phyloP scores from a whole-genome alignment of 495 filamentous ascomycete species.

The Aspergillus nidulans region DNA sequence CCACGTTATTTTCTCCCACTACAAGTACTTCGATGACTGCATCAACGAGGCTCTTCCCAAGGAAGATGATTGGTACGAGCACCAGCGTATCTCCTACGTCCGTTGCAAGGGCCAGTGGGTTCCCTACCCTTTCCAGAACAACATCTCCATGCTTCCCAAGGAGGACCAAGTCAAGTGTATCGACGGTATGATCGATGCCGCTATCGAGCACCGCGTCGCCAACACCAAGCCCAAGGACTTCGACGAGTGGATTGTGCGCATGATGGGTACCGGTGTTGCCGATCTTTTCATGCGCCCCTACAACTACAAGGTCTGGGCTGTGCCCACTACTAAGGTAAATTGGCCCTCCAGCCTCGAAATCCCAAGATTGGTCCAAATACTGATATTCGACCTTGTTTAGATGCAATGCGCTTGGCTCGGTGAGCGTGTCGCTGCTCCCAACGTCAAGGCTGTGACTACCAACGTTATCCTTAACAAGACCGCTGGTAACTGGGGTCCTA shows the following conservation, averaged over 20 bases:
- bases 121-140: constrained; percentile 99
- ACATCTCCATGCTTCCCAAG: constrained; percentile 97
- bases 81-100: constrained; percentile 98
- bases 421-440: constrained; percentile 95
- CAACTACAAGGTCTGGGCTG: constrained; percentile 99
- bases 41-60: constrained; percentile 94
- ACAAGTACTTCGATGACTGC: constrained; percentile 99
- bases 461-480: constrained; percentile 96
- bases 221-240: constrained; percentile 93
- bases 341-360: neutral
- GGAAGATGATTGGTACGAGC: constrained; percentile 91
- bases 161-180: constrained; percentile 94
- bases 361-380: neutral
- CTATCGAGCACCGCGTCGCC: constrained; percentile 76
- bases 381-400: constrained; percentile 39
- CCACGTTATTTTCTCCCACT: constrained; percentile 99
- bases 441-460: constrained; percentile 90
- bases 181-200: constrained; percentile 95
- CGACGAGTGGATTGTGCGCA: constrained; percentile 96
- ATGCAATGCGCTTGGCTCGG: constrained; percentile 99
- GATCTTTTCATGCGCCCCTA: constrained; percentile 99
- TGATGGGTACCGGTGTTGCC: constrained; percentile 84
- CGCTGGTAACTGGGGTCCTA: constrained; percentile 97
- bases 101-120: constrained; percentile 96
- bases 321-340: constrained; percentile 91